These are phyloP conservation scores for Ceratobasidium sp. DNA, from an alignment of 1,284 basidiomycete species.

Conservation along the genomic window DNA sequence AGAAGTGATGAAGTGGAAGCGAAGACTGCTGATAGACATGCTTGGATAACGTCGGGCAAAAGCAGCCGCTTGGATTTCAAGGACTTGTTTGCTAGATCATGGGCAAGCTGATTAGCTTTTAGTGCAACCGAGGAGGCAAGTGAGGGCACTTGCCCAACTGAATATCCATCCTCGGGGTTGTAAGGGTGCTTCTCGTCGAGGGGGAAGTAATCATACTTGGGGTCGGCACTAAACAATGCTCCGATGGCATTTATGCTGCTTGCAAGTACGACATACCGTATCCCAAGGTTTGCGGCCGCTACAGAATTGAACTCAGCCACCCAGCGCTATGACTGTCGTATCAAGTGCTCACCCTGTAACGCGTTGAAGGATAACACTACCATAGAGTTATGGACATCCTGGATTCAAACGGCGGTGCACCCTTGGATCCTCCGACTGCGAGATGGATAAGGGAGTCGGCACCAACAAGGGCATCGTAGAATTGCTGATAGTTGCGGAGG, in stretches of 20 bases:
- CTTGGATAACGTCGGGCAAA: constrained; percentile 46
- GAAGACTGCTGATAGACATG: constrained; percentile 49
- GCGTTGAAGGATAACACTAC: constrained; percentile 43
- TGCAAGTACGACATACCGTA: constrained; percentile 50
- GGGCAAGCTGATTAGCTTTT: constrained; percentile 1
- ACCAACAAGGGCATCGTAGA: constrained; percentile 43
- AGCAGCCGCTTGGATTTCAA: constrained; percentile 50
- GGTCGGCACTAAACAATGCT: constrained; percentile 36
- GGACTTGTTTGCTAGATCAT: constrained; percentile 47
- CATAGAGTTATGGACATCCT: constrained; percentile 49
- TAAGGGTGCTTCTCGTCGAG: constrained; percentile 41
- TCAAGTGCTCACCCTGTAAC: constrained; percentile 22
- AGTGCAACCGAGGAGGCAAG: neutral
- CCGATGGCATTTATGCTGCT: constrained; percentile 45
- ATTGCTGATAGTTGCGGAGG: constrained; percentile 43
- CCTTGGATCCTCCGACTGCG: constrained; percentile 48
- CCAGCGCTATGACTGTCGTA: neutral
- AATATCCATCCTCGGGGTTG: constrained; percentile 46
- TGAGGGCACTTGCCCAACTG: constrained; percentile 39
- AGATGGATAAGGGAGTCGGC: constrained; percentile 50
- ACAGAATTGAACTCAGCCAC: neutral
- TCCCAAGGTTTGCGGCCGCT: constrained; percentile 46
- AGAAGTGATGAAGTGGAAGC: constrained; percentile 46
- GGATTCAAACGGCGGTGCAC: constrained; percentile 41
- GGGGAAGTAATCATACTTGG: constrained; percentile 42